A percentile compares a stretch with the other conserved stretches of the same genome.
phyloP scores from a whole-genome alignment of 345 rosid species.

The Trapa bicornis region DNA sequence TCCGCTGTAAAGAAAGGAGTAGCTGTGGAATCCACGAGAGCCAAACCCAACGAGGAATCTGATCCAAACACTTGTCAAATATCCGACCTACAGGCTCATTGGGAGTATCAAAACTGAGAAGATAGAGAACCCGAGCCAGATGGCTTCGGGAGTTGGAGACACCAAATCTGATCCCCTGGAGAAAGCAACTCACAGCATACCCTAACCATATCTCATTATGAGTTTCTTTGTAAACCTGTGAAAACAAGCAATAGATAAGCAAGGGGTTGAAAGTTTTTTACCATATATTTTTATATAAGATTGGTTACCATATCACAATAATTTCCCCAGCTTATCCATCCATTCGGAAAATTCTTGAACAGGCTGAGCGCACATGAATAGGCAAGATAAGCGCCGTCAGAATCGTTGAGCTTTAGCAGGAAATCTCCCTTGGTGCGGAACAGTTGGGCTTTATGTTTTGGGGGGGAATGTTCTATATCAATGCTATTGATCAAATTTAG shows the following conservation, averaged over 20 bases:
- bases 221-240: conserved; percentile 73
- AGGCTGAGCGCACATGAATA: conserved; percentile 78
- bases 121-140: conserved; percentile 88
- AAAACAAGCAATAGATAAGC: neutral
- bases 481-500: conserved; percentile 81
- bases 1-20: conserved; percentile 89
- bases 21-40: conserved; percentile 98
- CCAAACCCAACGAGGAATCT: conserved; percentile 98
- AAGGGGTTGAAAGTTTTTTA: neutral
- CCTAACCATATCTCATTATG: conserved; percentile 94
- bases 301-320: conserved; percentile 81
- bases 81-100: conserved; percentile 90
- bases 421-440: conserved; percentile 83
- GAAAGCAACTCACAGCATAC: conserved; percentile 94
- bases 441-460: conserved; percentile 83
- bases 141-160: conserved; percentile 93
- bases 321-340: conserved; percentile 99
- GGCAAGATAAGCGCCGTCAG: conserved; percentile 70
- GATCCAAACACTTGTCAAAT: conserved; percentile 85
- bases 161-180: conserved; percentile 95
- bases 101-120: conserved; percentile 91
- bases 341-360: conserved; percentile 86
- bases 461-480: conserved; percentile 83
- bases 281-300: conserved; percentile 3
- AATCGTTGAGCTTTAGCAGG: conserved; percentile 54